Conservation (phyloP, 2,329 filamentous ascomycete species). For the Verticillium nonalfalfae region DNA sequence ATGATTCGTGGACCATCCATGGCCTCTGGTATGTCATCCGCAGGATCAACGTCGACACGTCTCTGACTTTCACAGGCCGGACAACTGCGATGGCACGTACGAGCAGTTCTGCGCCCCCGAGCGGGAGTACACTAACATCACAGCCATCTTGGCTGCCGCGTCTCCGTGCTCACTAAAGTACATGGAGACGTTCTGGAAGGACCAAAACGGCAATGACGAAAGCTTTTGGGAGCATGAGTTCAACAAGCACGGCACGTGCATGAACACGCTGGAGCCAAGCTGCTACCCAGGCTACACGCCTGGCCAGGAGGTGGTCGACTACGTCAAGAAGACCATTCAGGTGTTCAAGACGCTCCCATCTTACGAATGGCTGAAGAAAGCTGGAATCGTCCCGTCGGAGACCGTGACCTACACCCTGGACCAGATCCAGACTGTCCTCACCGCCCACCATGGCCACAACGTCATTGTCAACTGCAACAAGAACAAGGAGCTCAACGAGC, state of each 20-base stretch:
- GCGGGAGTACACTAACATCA: conserved; percentile 60
- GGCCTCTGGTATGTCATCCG: conserved; percentile 42
- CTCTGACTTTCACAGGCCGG: conserved; percentile 35
- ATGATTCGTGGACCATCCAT: conserved; percentile 68
- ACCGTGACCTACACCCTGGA: conserved; percentile 51
- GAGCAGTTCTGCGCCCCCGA: conserved; percentile 57
- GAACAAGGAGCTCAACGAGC: conserved; percentile 38
- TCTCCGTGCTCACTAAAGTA: conserved; percentile 52
- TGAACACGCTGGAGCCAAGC: conserved; percentile 58
- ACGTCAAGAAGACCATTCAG: conserved; percentile 58
- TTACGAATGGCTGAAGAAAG: conserved; percentile 54
- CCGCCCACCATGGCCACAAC: conserved; percentile 43
- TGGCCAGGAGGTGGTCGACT: conserved; percentile 61
- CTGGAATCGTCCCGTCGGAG: conserved; percentile 50
- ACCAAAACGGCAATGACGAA: conserved; percentile 57
- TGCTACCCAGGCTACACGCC: conserved; percentile 59
- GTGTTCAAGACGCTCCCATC: conserved; percentile 62
- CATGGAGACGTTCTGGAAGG: conserved; percentile 69
- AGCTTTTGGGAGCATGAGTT: conserved; percentile 70
- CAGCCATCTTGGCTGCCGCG: conserved; percentile 50
- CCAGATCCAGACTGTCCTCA: conserved; percentile 54
- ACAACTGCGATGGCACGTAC: conserved; percentile 65
- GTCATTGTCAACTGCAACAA: conserved; percentile 51
- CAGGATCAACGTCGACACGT: background rate
- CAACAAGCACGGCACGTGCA: conserved; percentile 69